phyloP scores from a whole-genome alignment of 1,284 basidiomycete genomes.

The Sanghuangporus weigelae region DNA sequence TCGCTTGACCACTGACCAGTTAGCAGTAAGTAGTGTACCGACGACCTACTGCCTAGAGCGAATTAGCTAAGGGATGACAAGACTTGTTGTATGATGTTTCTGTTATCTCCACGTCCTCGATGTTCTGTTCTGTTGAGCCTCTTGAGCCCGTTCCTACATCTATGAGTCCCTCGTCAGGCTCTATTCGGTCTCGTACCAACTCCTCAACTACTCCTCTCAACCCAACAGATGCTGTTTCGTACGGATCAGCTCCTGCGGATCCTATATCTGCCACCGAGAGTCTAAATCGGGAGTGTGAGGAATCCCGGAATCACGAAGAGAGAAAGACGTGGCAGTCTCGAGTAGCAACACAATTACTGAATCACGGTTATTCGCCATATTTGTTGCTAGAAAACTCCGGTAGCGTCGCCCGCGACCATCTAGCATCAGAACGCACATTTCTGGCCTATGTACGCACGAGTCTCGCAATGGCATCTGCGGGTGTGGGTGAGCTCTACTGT shows the following conservation, averaged over 20 bases:
- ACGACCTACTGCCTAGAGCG: too few relatives aligned
- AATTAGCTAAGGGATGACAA: too few relatives aligned
- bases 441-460: slow-evolving; percentile 56
- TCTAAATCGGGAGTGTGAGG: background rate
- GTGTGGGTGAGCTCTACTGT: slow-evolving; percentile 42
- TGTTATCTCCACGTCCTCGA: background rate
- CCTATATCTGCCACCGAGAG: background rate
- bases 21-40: too few relatives aligned
- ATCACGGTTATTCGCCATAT: background rate
- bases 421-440: slow-evolving; percentile 55
- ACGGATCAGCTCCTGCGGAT: background rate
- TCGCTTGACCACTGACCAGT: too few relatives aligned
- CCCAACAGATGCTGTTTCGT: background rate
- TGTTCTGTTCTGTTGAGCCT: background rate
- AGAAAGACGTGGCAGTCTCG: background rate
- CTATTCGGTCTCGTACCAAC: background rate
- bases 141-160: background rate
- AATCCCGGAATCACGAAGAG: background rate
- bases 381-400: slow-evolving; percentile 50
- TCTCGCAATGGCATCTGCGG: slow-evolving; percentile 49
- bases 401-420: slow-evolving; percentile 56
- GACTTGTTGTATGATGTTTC: background rate
- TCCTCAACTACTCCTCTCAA: background rate
- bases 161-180: background rate
- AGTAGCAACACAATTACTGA: background rate